Evolutionary conservation across 768 basidiomycete species (phyloP).

Genomic region (Favolaschia claudopus): DNA sequence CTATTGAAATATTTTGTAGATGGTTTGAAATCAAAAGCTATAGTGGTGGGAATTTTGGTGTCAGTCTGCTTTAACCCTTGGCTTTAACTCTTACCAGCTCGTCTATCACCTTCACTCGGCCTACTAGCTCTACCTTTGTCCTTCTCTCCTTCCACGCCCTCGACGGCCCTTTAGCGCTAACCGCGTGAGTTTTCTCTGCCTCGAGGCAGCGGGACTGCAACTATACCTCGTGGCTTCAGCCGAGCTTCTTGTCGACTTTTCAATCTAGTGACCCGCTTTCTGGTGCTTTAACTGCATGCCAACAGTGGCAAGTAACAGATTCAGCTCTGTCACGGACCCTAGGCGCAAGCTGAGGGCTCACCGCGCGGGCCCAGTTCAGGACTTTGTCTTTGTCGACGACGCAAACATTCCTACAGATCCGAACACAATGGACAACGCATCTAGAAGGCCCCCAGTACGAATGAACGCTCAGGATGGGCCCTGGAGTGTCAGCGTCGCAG

Average conservation of each 20-base stretch:
- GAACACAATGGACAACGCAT: conserved; percentile 48
- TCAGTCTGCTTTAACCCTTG: no score
- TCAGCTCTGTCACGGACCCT: conserved; percentile 24
- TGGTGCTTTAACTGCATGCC: conserved; percentile 8
- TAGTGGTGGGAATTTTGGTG: no score
- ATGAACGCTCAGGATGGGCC: conserved; percentile 81
- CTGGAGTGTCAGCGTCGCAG: conserved; percentile 90
- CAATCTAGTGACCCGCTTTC: no score
- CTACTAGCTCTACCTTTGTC: no score
- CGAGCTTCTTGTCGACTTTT: no score
- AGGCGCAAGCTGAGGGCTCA: conserved; percentile 21
- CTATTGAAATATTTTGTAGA: no score
- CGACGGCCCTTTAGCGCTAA: no score
- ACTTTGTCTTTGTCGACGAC: conserved; percentile 43
- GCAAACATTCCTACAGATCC: conserved; percentile 50
- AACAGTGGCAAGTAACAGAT: conserved; percentile 10
- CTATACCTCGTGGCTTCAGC: conserved; percentile 19
- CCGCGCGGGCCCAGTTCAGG: conserved; percentile 7
- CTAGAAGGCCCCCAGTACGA: conserved; percentile 61
- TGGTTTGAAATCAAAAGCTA: no score
- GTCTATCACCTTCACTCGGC: no score
- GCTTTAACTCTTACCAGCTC: no score
- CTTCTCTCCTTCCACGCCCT: no score
- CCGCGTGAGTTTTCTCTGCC: conserved; percentile 18
- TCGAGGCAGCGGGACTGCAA: conserved; percentile 27